Base-by-base conservation (phyloP, 805 yeast species). In the Blastobotrys terrestris region DNA sequence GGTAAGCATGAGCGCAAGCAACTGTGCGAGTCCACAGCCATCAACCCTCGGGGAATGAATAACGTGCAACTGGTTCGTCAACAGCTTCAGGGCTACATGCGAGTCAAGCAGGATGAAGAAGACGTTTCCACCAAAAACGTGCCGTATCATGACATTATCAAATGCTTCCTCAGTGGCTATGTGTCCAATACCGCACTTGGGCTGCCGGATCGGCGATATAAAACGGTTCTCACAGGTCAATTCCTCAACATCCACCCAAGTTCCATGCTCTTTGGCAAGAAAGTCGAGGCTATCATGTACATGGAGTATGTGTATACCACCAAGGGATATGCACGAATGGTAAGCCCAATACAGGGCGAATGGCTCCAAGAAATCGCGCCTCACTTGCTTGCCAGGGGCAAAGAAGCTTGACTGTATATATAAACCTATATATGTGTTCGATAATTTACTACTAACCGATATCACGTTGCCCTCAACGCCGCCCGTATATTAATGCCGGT, bases 271-370 rank as follows among this genome's bases (percentile, higher is more conserved):
- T 94, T 92, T 69, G 96, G 97, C 4, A 78, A 79, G 58, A 78
- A 80, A 59, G 75, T 82, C 45, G 96, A 92, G 59, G 96, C 95
- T 0, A 83, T 94, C 51, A 84, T 94, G 95, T 94, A 89, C 72
- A 83, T 90, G 39, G 99, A 94, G 69, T 91, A 87, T 65, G 97
- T 94, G 14, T 92, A 79, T 66, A 94, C 99, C 0, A 79, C 91
- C 13, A 89, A 89, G 67, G 96, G 96, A 0, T 94, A 91, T 63
- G 98, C 95, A 0, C 76, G 99, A 61, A 84, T 76, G 56, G 96
- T 91, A n/a, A 83, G 90, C 48, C 81, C 85, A 14, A 77, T 94
- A 21, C 87, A 88, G 63, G 70, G 88, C 51, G 78, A 80, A 14
- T 92, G 98, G 98, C 69, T 94, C 48, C 92, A 86, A 63, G 94